Conservation (phyloP, 2,329 filamentous ascomycete species). For the Verruconis gallopava region DNA sequence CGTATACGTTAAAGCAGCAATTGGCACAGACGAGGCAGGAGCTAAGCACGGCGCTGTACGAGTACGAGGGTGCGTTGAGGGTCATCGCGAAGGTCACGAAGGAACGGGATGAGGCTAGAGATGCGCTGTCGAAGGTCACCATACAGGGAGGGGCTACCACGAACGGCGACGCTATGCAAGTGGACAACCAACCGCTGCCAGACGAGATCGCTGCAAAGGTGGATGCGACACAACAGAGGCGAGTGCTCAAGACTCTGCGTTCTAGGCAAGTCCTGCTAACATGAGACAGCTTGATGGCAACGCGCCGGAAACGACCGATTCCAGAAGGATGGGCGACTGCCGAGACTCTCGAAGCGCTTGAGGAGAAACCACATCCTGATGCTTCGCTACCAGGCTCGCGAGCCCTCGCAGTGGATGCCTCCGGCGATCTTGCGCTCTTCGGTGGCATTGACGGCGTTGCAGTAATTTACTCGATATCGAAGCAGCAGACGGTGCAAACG, state of each 20-base stretch:
- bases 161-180: constrained; percentile 77
- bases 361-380: constrained; percentile 35
- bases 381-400: constrained; percentile 46
- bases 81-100: constrained; percentile 85
- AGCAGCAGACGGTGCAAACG: constrained; percentile 60
- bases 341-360: constrained; percentile 54
- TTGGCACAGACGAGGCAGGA: constrained; percentile 84
- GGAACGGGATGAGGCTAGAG: constrained; percentile 84
- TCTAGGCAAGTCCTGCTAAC: constrained; percentile 15
- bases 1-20: constrained; percentile 81
- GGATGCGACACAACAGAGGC: constrained; percentile 69
- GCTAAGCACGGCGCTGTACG: constrained; percentile 84
- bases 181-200: constrained; percentile 68
- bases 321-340: constrained; percentile 74
- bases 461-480: constrained; percentile 65
- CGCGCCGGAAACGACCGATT: constrained; percentile 76
- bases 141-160: constrained; percentile 45
- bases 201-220: constrained; percentile 59
- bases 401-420: constrained; percentile 44
- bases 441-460: constrained; percentile 63
- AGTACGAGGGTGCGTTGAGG: constrained; percentile 91
- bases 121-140: constrained; percentile 75
- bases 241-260: constrained; percentile 26
- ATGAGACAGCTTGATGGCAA: constrained; percentile 59
- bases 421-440: constrained; percentile 55